Evolutionary conservation across 2,329 filamentous ascomycete genomes (phyloP).

Genomic region (Diaporthe helianthi): DNA sequence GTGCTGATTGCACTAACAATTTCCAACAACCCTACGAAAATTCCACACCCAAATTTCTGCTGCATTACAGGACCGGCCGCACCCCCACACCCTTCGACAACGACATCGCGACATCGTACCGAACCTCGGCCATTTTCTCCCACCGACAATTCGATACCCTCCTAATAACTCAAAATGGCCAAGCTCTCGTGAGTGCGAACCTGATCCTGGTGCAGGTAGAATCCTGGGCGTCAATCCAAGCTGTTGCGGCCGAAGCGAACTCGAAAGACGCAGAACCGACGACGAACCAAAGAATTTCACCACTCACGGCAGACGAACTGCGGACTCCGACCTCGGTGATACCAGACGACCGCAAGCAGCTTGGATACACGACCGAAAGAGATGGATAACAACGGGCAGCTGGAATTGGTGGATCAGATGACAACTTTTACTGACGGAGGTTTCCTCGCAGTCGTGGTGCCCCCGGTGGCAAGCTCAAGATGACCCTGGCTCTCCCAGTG

Average conservation of each 20-base stretch:
- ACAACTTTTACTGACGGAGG: constrained; percentile 44
- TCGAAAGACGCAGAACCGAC: not conserved
- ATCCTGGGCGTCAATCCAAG: constrained; percentile 25
- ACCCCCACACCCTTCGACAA: constrained; percentile 28
- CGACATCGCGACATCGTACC: constrained; percentile 30
- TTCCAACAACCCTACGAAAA: constrained; percentile 19
- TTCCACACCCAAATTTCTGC: constrained; percentile 33
- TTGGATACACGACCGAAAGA: constrained; percentile 19
- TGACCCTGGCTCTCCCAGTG: constrained; percentile 99
- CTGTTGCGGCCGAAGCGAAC: constrained; percentile 26
- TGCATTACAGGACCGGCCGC: not conserved
- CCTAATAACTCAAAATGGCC: constrained; percentile 35
- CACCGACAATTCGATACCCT: constrained; percentile 31
- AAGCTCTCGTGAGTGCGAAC: constrained; percentile 35
- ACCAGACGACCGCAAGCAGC: constrained; percentile 23
- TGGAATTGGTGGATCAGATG: not conserved
- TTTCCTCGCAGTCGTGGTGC: constrained; percentile 72
- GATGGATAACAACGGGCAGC: not conserved
- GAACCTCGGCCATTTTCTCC: constrained; percentile 34
- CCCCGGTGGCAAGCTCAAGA: constrained; percentile 99
- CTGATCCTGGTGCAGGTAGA: not conserved
- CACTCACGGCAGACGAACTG: not conserved
- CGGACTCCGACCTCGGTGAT: not conserved
- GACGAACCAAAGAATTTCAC: constrained; percentile 13
- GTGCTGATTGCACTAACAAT: constrained; percentile 34